These are phyloP conservation scores for Sclerotinia nivalis DNA, from an alignment of 2,329 filamentous ascomycete genomes.

Conservation along the genomic window DNA sequence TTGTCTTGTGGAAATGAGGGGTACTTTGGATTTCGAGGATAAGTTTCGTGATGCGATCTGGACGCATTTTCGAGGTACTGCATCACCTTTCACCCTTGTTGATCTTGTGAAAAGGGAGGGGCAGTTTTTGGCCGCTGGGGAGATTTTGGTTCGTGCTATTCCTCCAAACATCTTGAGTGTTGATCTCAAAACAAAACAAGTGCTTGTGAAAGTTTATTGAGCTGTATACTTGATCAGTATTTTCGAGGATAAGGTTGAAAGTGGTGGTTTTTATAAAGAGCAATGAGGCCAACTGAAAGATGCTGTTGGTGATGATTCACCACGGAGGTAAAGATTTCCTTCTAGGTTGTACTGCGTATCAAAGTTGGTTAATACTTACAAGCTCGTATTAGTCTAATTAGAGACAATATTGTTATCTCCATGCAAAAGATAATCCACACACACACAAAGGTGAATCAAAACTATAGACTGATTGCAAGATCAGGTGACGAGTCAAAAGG, in stretches of 20 bases:
- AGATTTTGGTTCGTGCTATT: constrained; percentile 3
- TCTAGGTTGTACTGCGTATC: constrained; percentile 21
- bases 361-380: constrained; percentile 11
- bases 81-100: constrained; percentile 6
- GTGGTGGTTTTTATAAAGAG: constrained; percentile 17
- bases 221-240: constrained; percentile 7
- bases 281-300: not conserved
- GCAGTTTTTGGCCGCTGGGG: constrained; percentile 12
- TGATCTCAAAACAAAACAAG: not conserved
- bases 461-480: constrained; percentile 17
- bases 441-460: constrained; percentile 10
- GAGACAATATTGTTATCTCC: constrained; percentile 18
- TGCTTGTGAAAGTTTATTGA: constrained; percentile 1
- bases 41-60: constrained; percentile 1
- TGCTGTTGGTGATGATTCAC: constrained; percentile 13
- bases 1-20: constrained; percentile 14
- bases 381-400: constrained; percentile 16
- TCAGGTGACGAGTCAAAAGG: constrained; percentile 22
- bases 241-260: not conserved
- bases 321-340: not conserved
- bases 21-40: constrained; percentile 13
- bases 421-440: constrained; percentile 18
- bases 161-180: constrained; percentile 14
- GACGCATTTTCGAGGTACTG: constrained; percentile 9
- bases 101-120: constrained; percentile 10